Evolutionary conservation across 495 filamentous ascomycete genomes (phyloP).

Genomic region (Glutinoglossum americanum): DNA sequence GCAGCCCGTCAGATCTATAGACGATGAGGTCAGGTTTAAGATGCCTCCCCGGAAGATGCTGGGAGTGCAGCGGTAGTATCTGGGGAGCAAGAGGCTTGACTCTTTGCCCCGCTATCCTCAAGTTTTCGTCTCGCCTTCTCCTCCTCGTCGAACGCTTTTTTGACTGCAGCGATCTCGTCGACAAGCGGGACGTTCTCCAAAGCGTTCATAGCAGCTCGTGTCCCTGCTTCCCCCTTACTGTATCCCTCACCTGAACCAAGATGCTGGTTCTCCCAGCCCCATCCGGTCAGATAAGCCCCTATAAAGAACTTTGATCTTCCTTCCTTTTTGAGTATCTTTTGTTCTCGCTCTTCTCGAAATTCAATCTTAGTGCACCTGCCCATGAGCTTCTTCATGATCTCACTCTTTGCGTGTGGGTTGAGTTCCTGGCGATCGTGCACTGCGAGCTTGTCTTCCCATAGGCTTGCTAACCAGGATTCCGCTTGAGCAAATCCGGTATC

Average conservation of each 20-base stretch:
- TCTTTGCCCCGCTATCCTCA: background rate
- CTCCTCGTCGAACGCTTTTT: conserved; percentile 17
- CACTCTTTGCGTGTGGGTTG: conserved; percentile 24
- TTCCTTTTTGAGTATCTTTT: conserved; percentile 28
- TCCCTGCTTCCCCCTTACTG: conserved; percentile 53
- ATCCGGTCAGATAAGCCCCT: conserved; percentile 51
- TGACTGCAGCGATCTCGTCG: conserved; percentile 29
- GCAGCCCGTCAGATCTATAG: too few relatives aligned
- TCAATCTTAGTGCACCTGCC: conserved; percentile 37
- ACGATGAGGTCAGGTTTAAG: too few relatives aligned
- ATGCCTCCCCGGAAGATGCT: too few relatives aligned
- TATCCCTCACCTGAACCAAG: conserved; percentile 46
- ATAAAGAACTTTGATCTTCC: conserved; percentile 41
- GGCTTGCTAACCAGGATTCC: conserved; percentile 41
- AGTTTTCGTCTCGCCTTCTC: background rate
- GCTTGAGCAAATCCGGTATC: conserved; percentile 33
- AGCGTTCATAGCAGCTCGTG: conserved; percentile 44
- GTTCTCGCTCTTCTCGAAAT: conserved; percentile 35
- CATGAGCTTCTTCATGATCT: conserved; percentile 33
- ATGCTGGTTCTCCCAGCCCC: conserved; percentile 40
- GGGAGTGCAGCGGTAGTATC: too few relatives aligned
- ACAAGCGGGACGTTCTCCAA: conserved; percentile 37
- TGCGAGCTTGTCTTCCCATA: conserved; percentile 38
- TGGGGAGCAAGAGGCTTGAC: background rate
- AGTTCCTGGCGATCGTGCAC: conserved; percentile 16